Evolutionary conservation across 1,284 basidiomycete species (phyloP).

Genomic region (Porodaedalea pini): DNA sequence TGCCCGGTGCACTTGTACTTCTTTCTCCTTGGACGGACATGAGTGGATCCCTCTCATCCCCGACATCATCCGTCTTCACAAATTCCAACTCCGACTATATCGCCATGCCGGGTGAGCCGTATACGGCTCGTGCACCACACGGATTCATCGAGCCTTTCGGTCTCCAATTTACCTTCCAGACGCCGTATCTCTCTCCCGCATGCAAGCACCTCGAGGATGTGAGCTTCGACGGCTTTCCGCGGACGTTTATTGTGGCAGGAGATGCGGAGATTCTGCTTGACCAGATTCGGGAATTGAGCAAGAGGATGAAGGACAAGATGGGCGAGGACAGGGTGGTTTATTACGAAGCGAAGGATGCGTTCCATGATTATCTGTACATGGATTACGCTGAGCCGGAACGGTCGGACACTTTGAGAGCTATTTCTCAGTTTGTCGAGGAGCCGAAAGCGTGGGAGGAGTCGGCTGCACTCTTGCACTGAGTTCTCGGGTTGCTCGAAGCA

Average conservation of each 20-base stretch:
- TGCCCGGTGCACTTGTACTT: slow-evolving; percentile 52
- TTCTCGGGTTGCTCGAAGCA: no score
- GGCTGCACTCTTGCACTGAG: no score
- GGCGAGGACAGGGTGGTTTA: slow-evolving; percentile 18
- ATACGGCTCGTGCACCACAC: slow-evolving; percentile 18
- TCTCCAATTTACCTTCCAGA: slow-evolving; percentile 36
- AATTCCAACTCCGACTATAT: slow-evolving; percentile 41
- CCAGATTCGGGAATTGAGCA: slow-evolving; percentile 40
- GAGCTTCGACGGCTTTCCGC: slow-evolving; percentile 50
- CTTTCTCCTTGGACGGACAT: slow-evolving; percentile 60
- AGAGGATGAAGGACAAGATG: slow-evolving; percentile 35
- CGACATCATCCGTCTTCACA: no score
- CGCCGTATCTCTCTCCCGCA: slow-evolving; percentile 55
- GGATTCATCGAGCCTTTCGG: slow-evolving; percentile 41
- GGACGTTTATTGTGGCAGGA: slow-evolving; percentile 51
- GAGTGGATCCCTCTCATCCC: slow-evolving; percentile 33
- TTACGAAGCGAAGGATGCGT: slow-evolving; percentile 24
- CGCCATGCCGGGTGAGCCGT: slow-evolving; percentile 10
- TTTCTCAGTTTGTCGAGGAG: neutral
- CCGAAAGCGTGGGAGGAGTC: neutral
- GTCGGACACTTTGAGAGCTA: slow-evolving; percentile 22
- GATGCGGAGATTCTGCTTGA: slow-evolving; percentile 51
- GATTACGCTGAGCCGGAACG: slow-evolving; percentile 55
- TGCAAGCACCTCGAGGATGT: slow-evolving; percentile 37
- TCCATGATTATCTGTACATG: slow-evolving; percentile 32